phyloP scores from a whole-genome alignment of 192 early-diverging fungal species.

The Phycomyces blakesleeanus region DNA sequence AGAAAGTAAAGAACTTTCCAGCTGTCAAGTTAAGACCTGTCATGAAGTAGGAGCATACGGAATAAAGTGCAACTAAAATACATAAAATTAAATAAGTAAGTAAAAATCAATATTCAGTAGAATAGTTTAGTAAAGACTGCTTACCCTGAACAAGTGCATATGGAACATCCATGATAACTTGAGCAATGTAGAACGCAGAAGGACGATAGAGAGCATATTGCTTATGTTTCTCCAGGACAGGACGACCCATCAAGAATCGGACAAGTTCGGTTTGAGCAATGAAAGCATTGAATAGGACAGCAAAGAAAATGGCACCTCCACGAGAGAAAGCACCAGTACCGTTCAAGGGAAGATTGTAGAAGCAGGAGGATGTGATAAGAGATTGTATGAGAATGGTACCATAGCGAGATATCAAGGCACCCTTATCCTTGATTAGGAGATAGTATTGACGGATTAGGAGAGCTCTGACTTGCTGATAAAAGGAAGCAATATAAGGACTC shows the following conservation, averaged over 20 bases:
- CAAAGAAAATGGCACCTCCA: constrained; percentile 75
- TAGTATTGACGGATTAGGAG: constrained; percentile 61
- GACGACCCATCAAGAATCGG: constrained; percentile 65
- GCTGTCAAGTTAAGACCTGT: constrained; percentile 25
- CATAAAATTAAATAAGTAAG: not conserved
- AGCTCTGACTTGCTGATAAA: constrained; percentile 56
- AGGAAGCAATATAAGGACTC: constrained; percentile 65
- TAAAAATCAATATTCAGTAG: not conserved
- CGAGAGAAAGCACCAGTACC: constrained; percentile 71
- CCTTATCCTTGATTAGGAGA: constrained; percentile 53
- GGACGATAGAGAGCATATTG: constrained; percentile 65
- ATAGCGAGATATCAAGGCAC: constrained; percentile 49
- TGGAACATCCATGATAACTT: constrained; percentile 50
- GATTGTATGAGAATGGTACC: constrained; percentile 58
- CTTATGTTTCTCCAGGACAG: constrained; percentile 77
- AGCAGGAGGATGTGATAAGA: constrained; percentile 69
- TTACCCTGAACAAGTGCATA: constrained; percentile 36
- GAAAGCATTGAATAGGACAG: constrained; percentile 47
- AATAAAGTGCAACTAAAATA: constrained; percentile 53
- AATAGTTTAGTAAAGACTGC: not conserved
- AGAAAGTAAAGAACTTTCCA: constrained; percentile 55
- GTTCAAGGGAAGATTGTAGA: constrained; percentile 54
- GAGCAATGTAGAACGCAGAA: constrained; percentile 52
- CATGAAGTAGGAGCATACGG: constrained; percentile 61
- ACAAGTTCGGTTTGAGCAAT: constrained; percentile 70